Evolutionary conservation across 2,329 filamentous ascomycete species (phyloP), one percentile per base, ranked within the genome.

Genomic region (Trichoderma sp.): DNA sequence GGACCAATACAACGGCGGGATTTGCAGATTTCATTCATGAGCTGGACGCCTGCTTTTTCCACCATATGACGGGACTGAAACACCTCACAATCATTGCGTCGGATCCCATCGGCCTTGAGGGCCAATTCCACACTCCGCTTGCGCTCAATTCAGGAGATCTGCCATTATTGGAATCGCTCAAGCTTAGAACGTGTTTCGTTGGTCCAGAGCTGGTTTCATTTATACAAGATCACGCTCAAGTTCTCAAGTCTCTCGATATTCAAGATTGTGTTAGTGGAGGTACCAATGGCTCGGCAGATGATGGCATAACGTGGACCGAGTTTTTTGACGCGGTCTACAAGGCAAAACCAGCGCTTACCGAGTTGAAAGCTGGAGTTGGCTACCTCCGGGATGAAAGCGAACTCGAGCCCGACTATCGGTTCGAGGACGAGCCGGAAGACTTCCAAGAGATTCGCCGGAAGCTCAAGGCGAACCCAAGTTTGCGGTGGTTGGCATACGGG

Each of bases 161-260:
- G 49, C 58, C 58, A 33, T 11, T 49, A 21, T 21, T 61, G 27
- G 40, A 61, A 49, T 61, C 58, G 37, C 29, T 61, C n/a, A 61
- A 49, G 40, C 19, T 61, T 21, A 21, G 11, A 27, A 4, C 4
- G 2, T 61, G 58, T n/a, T 47, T 61, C 33, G 27, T 61, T 47
- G 37, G 58, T 19, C 58, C 58, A 5, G 58, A 61, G 40, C 27
- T 61, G 24, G 58, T 24, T n/a, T 61, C 37, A 7, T 61, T 61
- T 43, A 49, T 61, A 31, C 11, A 19, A 8, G 37, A 27, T 14
- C 58, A 61, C n/a, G 7, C 11, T 31, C 27, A 49, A 16, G 27
- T 49, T 61, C 40, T 61, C 27, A 61, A 47, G 11, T 61, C 58
- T 21, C 58, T 61, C 37, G 58, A 61, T n/a, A 19, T 61, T 37